Conservation (phyloP, 1,139 yeast species). For the Candida tunisiensis region DNA sequence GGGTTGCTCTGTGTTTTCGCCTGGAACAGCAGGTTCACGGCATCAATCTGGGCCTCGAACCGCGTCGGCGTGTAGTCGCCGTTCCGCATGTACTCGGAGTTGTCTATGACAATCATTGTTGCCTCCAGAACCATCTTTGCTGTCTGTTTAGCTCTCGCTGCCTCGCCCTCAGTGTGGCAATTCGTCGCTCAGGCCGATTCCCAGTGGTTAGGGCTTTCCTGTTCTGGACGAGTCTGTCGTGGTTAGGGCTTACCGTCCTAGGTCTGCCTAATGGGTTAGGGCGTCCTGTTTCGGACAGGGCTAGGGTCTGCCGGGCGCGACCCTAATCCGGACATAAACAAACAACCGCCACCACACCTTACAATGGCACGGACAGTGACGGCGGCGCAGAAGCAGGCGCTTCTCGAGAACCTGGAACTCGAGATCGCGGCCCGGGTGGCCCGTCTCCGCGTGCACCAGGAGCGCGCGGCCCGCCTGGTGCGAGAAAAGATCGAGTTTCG, state of each 20-base stretch:
- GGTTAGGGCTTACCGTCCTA: too few relatives aligned
- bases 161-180: too few relatives aligned
- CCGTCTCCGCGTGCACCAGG: conserved; percentile 16
- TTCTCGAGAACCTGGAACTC: conserved; percentile 11
- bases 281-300: too few relatives aligned
- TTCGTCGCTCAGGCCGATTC: too few relatives aligned
- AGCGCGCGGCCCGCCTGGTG: conserved; percentile 18
- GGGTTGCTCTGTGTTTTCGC: conserved; percentile 81
- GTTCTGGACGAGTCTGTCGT: too few relatives aligned
- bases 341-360: too few relatives aligned
- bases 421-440: conserved; percentile 14
- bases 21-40: conserved; percentile 80
- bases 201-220: too few relatives aligned
- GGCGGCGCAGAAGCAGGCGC: conserved; percentile 12
- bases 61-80: conserved; percentile 88
- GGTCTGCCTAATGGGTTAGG: too few relatives aligned
- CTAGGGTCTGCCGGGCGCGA: too few relatives aligned
- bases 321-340: too few relatives aligned
- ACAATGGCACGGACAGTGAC: too few relatives aligned
- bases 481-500: conserved; percentile 21
- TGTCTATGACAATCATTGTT: conserved; percentile 84
- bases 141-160: neutral
- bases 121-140: conserved; percentile 82
- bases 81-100: conserved; percentile 89
- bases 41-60: conserved; percentile 83